phyloP scores from a whole-genome alignment of 768 basidiomycete genomes.

The Naganishia randhawae region DNA sequence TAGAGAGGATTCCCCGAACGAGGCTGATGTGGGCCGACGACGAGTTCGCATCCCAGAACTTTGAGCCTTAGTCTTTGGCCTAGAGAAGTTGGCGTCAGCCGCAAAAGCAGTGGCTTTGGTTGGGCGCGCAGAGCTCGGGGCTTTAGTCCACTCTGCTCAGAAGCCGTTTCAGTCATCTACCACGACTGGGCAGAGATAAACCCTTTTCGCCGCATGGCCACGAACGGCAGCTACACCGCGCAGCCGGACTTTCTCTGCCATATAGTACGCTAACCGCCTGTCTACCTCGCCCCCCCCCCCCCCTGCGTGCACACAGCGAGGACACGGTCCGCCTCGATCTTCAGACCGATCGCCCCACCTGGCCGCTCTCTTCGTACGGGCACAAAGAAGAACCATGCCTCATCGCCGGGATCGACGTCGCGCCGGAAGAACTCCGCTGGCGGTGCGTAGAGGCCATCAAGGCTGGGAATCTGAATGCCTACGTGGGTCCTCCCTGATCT shows the following conservation, averaged over 20 bases:
- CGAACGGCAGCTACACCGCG: not conserved
- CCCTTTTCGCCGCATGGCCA: too few species aligned
- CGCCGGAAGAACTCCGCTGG: conserved; percentile 72
- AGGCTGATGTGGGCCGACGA: not conserved
- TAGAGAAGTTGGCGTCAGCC: too few species aligned
- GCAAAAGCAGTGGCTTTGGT: too few species aligned
- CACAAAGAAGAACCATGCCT: conserved; percentile 71
- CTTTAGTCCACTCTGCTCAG: too few species aligned
- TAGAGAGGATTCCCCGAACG: not conserved
- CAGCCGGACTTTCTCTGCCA: not conserved
- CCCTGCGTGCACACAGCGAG: not conserved
- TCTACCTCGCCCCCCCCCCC: not conserved
- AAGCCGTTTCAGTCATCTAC: too few species aligned
- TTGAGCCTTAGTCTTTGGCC: too few species aligned
- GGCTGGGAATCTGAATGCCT: conserved; percentile 61
- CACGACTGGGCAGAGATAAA: too few species aligned
- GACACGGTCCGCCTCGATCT: conserved; percentile 55
- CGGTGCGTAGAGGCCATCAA: conserved; percentile 61
- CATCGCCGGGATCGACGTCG: conserved; percentile 65
- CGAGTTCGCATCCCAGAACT: too few species aligned
- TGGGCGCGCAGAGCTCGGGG: too few species aligned
- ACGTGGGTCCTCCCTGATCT: conserved; percentile 57
- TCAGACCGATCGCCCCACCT: conserved; percentile 67
- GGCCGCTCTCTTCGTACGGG: conserved; percentile 75
- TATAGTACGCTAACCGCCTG: not conserved